Evolutionary conservation across 192 early-diverging fungal species (phyloP).

Genomic region (Lobulomyces angularis): DNA sequence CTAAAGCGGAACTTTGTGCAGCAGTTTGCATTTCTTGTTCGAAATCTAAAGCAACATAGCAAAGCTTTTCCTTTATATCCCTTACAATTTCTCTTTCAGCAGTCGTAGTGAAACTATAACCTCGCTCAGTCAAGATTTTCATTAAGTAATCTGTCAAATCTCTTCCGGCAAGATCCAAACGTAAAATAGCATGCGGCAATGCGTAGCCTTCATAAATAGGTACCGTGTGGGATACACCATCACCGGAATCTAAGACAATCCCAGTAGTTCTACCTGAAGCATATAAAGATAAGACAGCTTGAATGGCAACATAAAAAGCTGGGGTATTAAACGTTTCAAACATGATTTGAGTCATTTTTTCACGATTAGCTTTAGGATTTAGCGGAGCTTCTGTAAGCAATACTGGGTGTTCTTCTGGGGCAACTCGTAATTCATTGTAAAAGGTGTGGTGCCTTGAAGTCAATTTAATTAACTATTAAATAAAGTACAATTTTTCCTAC

Average conservation of each 20-base stretch:
- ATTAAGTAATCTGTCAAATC: conserved; percentile 22
- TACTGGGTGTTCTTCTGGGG: conserved; percentile 52
- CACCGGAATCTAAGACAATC: conserved; percentile 51
- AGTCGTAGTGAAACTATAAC: conserved; percentile 43
- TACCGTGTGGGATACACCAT: conserved; percentile 51
- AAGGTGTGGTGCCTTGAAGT: conserved; percentile 42
- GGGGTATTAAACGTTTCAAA: conserved; percentile 53
- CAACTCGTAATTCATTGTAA: conserved; percentile 53
- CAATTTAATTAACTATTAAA: neutral
- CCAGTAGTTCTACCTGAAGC: conserved; percentile 47
- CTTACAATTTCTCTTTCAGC: conserved; percentile 50
- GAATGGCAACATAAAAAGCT: conserved; percentile 48
- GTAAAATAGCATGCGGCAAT: conserved; percentile 21
- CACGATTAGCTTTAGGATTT: conserved; percentile 51
- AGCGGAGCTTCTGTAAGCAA: conserved; percentile 49
- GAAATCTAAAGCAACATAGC: conserved; percentile 41
- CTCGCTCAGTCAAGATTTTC: conserved; percentile 47
- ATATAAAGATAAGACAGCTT: conserved; percentile 45
- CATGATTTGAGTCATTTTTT: conserved; percentile 53
- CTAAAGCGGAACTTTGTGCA: conserved; percentile 21
- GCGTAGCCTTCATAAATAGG: conserved; percentile 55
- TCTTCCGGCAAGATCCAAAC: conserved; percentile 43
- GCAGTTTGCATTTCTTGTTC: conserved; percentile 32
- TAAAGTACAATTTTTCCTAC: conserved; percentile 12
- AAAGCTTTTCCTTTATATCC: conserved; percentile 55